Evolutionary conservation across 306 rosid genomes (phyloP), one percentile per base, ranked within the genome.

Genomic region (Gynostemma pentaphyllum): DNA sequence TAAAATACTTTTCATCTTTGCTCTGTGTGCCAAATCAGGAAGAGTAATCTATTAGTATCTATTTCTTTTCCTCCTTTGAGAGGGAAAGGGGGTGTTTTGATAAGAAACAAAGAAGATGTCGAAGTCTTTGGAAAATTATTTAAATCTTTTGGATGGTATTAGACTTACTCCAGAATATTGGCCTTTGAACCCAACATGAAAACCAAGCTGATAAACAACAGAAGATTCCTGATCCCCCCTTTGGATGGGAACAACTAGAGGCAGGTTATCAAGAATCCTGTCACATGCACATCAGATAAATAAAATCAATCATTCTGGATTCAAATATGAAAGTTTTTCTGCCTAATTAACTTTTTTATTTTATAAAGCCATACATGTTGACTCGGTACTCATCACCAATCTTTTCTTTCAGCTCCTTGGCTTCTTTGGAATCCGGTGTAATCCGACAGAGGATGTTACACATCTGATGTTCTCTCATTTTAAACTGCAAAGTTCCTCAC

Each of bases 241-340:
- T 70, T 69, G 81, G 18, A 77, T 44, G 60, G 97, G 90, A 72
- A 90, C 79, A 64, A 90, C 97, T 69, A 87, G 76, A 27, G 97
- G 97, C 55, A 90, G 87, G 72, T 90, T 90, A 74, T 90, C 97
- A 24, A 90, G 94, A 78, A 90, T 90, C 97, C 97, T 90, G 83
- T 48, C 40, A 64, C 44, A 71, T 61, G 29, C 65, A 45, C 37
- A 39, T 26, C 0, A 64, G 32, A 57, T 69, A 54, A 28, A 55
- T 55, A 30, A 28, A 23, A 65, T 56, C 64, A 79, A 52, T 48
- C 30, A n/a, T n/a, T 64, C 4, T n/a, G 18, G 14, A 45, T 12
- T 45, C 50, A 45, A 14, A 2, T 1, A 45, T 45, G 14, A 9
- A 9, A 45, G 50, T 16, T 45, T 2, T 12, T 45, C 50, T 12